Evolutionary conservation across 78 protist species (phyloP), one percentile per base, ranked within the genome.

Genomic region (Mantamonas sphyraenae): DNA sequence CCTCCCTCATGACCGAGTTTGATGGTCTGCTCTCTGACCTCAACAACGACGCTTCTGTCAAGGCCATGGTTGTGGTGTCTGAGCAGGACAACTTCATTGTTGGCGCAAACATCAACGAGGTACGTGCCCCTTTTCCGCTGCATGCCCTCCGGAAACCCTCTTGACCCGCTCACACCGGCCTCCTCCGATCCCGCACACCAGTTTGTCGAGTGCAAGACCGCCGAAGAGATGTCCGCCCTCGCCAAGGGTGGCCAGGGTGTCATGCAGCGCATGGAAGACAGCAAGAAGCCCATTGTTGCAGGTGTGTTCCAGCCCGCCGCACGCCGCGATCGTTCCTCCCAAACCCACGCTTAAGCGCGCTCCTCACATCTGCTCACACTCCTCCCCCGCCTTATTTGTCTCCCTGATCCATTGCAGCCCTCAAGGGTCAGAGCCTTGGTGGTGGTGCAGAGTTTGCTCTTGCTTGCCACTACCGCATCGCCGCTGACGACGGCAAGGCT

Each of bases 381-480:
- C n/a, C n/a, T n/a, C n/a, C n/a, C n/a, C n/a, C n/a, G n/a, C n/a
- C n/a, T n/a, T 0, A 1, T n/a, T 3, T 0, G 34, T 47, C 24
- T 55, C 71, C 64, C n/a, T 28, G n/a, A n/a, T n/a, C 53, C 42
- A 43, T 83, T 8, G 89, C 89, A 0, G 89, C 89, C 10, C 73
- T 84, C 71, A 53, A 79, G 35, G 89, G 89, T 19, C 22, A 61
- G 34, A 65, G 79, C 50, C 74, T 84, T 2, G 89, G 89, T 1
- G 89, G 86, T 14, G 85, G 89, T 42, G 55, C 39, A 4, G 85
- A 79, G 67, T 28, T 79, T 2, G 83, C 83, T 7, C 71, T 84
- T 2, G 82, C 85, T 16, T 74, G 84, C 67, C 37, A 55, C 28
- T 58, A 51, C 28, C 66, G 70, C 45, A 39, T 70, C 26, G 73